These are phyloP conservation scores for Fusarium metavorans DNA, from an alignment of 2,329 filamentous ascomycete species.

Conservation along the genomic window DNA sequence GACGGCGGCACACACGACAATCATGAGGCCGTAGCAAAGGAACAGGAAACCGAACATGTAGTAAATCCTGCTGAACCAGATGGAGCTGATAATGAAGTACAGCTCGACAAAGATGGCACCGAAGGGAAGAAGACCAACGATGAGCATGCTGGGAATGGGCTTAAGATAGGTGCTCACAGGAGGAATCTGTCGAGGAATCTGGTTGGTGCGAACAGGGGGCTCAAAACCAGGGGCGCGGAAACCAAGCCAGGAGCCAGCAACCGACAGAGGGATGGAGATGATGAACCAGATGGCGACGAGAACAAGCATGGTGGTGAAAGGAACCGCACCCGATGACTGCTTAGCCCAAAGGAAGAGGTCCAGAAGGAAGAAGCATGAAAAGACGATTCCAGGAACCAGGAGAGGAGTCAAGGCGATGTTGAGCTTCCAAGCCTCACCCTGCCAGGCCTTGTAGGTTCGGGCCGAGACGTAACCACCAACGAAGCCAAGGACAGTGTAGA, in stretches of 20 bases:
- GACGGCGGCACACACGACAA: conserved; percentile 91
- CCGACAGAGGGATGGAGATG: conserved; percentile 91
- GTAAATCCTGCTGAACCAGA: conserved; percentile 99
- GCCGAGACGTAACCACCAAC: conserved; percentile 92
- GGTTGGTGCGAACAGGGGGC: conserved; percentile 91
- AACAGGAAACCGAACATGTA: conserved; percentile 99
- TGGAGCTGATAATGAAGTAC: conserved; percentile 99
- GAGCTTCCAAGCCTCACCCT: conserved; percentile 92
- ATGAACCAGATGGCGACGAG: conserved; percentile 96
- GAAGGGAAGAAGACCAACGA: conserved; percentile 93
- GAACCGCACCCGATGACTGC: conserved; percentile 90
- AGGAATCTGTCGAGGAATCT: conserved; percentile 97
- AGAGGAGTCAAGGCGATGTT: conserved; percentile 91
- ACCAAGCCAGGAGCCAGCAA: conserved; percentile 91
- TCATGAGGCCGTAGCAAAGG: conserved; percentile 97
- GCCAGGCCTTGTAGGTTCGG: conserved; percentile 93
- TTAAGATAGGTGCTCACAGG: conserved; percentile 85
- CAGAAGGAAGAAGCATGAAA: conserved; percentile 89
- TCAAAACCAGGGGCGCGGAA: conserved; percentile 81
- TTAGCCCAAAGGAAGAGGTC: conserved; percentile 98
- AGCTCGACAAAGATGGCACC: conserved; percentile 98
- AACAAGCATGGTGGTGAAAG: conserved; percentile 96
- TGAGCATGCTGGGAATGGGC: conserved; percentile 88
- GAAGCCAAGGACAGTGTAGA: conserved; percentile 93
- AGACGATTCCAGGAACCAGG: conserved; percentile 87